Evolutionary conservation across 768 basidiomycete species (phyloP).

Genomic region (Rhodotorula kratochvilovae): DNA sequence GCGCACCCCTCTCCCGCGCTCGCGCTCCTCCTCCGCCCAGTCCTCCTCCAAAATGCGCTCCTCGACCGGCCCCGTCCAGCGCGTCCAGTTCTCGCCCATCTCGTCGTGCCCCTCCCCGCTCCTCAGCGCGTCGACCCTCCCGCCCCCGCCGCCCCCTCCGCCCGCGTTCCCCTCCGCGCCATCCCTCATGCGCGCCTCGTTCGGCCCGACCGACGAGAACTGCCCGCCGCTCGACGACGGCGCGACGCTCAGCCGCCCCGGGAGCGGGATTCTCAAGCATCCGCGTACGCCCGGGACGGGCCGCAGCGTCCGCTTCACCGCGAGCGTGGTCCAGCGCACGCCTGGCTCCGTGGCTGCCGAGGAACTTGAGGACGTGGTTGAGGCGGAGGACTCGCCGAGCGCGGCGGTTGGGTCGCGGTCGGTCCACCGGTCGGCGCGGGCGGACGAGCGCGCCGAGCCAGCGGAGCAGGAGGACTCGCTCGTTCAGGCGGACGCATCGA

Average conservation of each 20-base stretch:
- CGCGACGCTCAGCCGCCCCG: not conserved
- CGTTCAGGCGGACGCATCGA: not conserved
- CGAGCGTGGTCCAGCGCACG: not conserved
- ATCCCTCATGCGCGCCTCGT: not conserved
- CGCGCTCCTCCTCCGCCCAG: constrained; percentile 12
- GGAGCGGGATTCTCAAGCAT: constrained; percentile 21
- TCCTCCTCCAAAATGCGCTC: not conserved
- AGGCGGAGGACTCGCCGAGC: not conserved
- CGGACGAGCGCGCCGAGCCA: not conserved
- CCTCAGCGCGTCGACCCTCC: constrained; percentile 15
- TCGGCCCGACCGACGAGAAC: not conserved
- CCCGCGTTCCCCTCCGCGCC: not conserved
- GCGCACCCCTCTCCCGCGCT: constrained; percentile 3
- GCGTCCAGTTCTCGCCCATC: constrained; percentile 37
- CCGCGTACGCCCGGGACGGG: constrained; percentile 37
- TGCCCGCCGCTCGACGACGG: not conserved
- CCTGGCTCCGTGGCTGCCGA: not conserved
- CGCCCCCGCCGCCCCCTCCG: constrained; percentile 18
- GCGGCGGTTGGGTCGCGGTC: not conserved
- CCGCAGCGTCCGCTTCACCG: constrained; percentile 28
- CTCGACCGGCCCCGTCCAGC: not conserved
- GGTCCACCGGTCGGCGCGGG: not conserved
- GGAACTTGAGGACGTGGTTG: not conserved
- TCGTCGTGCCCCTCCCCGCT: constrained; percentile 35
- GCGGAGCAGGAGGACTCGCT: not conserved